Percentiles rank a stretch among this genome's conserved stretches.
Conservation (phyloP, 352 stramenopile genomes). For the Globisporangium viniferum region DNA sequence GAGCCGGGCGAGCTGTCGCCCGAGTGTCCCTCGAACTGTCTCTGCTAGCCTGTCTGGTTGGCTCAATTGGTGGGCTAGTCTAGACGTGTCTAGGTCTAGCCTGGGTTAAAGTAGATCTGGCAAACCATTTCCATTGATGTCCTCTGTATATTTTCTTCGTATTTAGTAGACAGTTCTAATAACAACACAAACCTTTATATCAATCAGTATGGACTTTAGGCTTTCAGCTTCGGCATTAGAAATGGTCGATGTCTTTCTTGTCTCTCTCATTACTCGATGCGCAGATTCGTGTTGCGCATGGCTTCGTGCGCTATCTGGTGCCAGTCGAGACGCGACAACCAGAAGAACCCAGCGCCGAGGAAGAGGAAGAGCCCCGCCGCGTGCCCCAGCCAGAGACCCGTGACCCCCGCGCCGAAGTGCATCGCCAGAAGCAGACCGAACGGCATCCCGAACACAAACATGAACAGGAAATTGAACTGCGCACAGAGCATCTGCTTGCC, state of each 20-base stretch:
- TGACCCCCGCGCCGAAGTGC: conserved; percentile 14
- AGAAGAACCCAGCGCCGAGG: conserved; percentile 14
- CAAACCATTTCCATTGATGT: not conserved
- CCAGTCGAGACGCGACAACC: conserved; percentile 18
- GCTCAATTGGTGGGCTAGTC: not conserved
- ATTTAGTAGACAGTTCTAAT: conserved; percentile 3
- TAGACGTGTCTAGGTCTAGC: not conserved
- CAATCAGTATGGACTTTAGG: not conserved
- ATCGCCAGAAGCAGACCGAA: conserved; percentile 22
- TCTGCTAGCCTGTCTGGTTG: conserved; percentile 19
- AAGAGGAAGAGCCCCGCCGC: conserved; percentile 17
- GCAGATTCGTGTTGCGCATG: conserved; percentile 16
- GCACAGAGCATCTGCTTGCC: conserved; percentile 18
- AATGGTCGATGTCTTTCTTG: not conserved
- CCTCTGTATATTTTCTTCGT: not conserved
- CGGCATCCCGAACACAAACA: conserved; percentile 26
- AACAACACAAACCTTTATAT: not conserved
- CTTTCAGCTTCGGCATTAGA: not conserved
- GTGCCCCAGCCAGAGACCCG: conserved; percentile 26
- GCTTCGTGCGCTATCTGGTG: conserved; percentile 11
- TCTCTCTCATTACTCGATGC: not conserved
- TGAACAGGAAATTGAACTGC: conserved; percentile 19
- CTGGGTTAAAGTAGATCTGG: not conserved
- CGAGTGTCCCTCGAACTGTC: conserved; percentile 7
- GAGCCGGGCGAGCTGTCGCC: conserved; percentile 31